These are phyloP conservation scores for Boletus speciosus DNA, from an alignment of 768 basidiomycete genomes.

Conservation along the genomic window DNA sequence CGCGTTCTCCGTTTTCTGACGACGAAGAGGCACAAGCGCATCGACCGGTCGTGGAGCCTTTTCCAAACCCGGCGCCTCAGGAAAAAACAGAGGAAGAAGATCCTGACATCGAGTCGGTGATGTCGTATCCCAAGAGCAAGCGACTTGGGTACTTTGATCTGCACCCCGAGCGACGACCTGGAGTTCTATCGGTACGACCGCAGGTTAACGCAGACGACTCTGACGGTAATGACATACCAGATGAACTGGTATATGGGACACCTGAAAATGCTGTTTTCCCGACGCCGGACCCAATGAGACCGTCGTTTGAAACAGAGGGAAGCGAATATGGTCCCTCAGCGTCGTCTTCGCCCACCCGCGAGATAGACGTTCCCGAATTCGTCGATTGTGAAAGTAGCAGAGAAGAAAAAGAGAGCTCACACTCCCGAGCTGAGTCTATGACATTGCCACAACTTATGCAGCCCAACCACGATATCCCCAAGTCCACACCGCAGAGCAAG, in stretches of 20 bases:
- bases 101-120: conserved; percentile 43
- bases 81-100: conserved; percentile 45
- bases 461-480: conserved; percentile 8
- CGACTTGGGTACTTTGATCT: conserved; percentile 74
- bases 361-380: conserved; percentile 32
- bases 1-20: conserved; percentile 36
- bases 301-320: conserved; percentile 32
- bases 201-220: conserved; percentile 30
- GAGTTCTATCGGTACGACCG: conserved; percentile 23
- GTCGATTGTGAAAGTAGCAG: conserved; percentile 17
- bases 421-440: conserved; percentile 27
- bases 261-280: conserved; percentile 17
- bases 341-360: conserved; percentile 23
- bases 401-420: conserved; percentile 24
- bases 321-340: conserved; percentile 34
- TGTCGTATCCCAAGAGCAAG: conserved; percentile 32
- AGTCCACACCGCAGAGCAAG: conserved; percentile 45
- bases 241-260: conserved; percentile 32
- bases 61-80: background rate
- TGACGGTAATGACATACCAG: conserved; percentile 35
- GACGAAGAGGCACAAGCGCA: conserved; percentile 36
- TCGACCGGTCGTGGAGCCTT: conserved; percentile 17
- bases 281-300: conserved; percentile 27
- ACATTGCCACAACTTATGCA: conserved; percentile 23
- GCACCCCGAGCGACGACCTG: conserved; percentile 66